Evolutionary conservation across 129 eudicot species (phyloP), one percentile per base, ranked within the genome.

Genomic region (Cynara cardunculus): DNA sequence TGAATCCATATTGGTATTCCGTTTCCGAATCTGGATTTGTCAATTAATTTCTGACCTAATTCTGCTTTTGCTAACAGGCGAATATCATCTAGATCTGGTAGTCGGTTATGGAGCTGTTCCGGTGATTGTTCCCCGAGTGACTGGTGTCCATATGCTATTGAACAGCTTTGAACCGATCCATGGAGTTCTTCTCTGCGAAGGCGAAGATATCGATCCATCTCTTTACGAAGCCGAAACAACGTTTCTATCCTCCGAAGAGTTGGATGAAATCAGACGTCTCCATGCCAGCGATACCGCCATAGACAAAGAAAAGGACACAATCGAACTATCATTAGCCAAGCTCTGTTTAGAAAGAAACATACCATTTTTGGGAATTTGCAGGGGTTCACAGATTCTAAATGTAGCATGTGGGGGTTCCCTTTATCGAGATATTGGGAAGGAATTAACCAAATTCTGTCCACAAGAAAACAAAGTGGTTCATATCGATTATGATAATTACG

Each of bases 331-430:
- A 0, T 87, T 95, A 1, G 99, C 97, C 0, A 95, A 95, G 61
- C 92, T 90, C 24, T 95, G 99, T 26, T 83, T 95, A 7, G 99
- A 95, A 80, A 82, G 97, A 13, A 92, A 95, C 88, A 92, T 92
- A 10, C 99, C 99, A 11, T 92, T 87, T 76, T 70, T 92, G 73
- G 99, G 99, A 16, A 92, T 95, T 31, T 95, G 99, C 81, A 87
- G 99, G 37, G 99, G 99, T 0, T 95, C 97, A 67, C 99, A 95
- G 62, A 84, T 95, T 3, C 79, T 95, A 7, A 95, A 95, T 80
- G 97, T 95, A 27, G 99, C 99, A 0, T 92, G 97, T 84, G 99
- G 99, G 5, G 99, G 99, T 21, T 85, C 91, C 41, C 93, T 95
- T 72, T 92, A 89, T 64, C 94, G 89, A 64, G 99, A 95, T 78